Evolutionary conservation across 2,329 filamentous ascomycete genomes (phyloP).

Genomic region (Calonectria montana): DNA sequence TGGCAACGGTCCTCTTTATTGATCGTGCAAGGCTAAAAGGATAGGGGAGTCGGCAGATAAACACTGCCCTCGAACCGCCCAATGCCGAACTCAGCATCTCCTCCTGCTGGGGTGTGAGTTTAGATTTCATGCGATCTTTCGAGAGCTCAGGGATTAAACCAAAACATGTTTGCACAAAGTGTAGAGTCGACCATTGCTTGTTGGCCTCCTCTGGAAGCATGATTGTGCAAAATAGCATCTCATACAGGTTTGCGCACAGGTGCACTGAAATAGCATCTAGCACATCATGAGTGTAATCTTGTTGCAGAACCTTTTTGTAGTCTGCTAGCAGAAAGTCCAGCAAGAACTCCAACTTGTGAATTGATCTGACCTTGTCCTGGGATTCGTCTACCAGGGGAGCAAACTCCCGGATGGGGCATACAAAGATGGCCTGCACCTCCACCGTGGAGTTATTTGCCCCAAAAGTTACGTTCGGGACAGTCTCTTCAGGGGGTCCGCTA

Average conservation of each 20-base stretch:
- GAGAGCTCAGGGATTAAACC: background rate
- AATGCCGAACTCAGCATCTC: background rate
- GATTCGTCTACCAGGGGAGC: background rate
- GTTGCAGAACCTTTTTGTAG: background rate
- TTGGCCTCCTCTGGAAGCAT: background rate
- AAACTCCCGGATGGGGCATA: background rate
- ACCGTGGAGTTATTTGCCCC: background rate
- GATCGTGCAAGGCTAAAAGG: background rate
- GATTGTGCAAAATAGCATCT: background rate
- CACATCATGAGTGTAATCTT: background rate
- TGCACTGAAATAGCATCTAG: background rate
- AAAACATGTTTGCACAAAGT: background rate
- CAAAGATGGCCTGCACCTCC: background rate
- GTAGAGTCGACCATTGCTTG: background rate
- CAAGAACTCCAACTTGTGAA: background rate
- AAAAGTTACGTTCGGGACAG: background rate
- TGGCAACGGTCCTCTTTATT: background rate
- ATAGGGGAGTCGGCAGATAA: background rate
- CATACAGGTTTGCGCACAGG: background rate
- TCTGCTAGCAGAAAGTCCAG: background rate
- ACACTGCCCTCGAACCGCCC: background rate
- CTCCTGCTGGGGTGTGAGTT: background rate
- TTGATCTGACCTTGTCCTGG: background rate
- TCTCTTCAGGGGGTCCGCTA: background rate
- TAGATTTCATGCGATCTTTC: background rate